Evolutionary conservation across 1,284 basidiomycete genomes (phyloP).

Genomic region (Leccinum fallax): DNA sequence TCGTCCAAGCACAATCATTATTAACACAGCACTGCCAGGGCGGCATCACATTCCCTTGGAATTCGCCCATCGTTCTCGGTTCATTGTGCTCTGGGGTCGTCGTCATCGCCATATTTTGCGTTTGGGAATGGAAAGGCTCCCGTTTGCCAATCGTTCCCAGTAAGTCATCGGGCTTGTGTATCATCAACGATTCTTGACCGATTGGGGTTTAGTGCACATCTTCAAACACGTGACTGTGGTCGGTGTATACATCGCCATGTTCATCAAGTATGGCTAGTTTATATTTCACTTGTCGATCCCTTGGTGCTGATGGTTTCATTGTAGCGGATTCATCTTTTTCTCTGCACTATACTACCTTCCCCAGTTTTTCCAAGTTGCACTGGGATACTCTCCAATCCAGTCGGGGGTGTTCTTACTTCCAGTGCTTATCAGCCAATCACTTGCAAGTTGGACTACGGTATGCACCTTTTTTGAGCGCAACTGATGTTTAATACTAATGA

Average conservation of each 20-base stretch:
- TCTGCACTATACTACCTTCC: slow-evolving; percentile 68
- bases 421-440: slow-evolving; percentile 55
- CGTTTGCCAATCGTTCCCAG: slow-evolving; percentile 70
- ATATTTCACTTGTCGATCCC: not conserved
- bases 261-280: slow-evolving; percentile 51
- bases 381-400: slow-evolving; percentile 45
- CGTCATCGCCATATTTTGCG: slow-evolving; percentile 59
- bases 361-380: slow-evolving; percentile 74
- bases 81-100: slow-evolving; percentile 60
- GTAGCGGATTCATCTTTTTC: slow-evolving; percentile 60
- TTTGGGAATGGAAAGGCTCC: slow-evolving; percentile 75
- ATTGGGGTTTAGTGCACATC: slow-evolving; percentile 57
- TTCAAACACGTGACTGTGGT: slow-evolving; percentile 72
- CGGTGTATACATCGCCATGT: slow-evolving; percentile 69
- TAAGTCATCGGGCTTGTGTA: slow-evolving; percentile 34
- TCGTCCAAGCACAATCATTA: not conserved
- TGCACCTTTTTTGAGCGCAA: slow-evolving; percentile 20
- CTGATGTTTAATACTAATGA: slow-evolving; percentile 9
- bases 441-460: slow-evolving; percentile 57
- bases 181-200: not conserved
- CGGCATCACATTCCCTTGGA: slow-evolving; percentile 70
- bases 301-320: not conserved
- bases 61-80: slow-evolving; percentile 62
- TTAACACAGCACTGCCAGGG: slow-evolving; percentile 43
- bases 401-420: slow-evolving; percentile 39